Percentiles rank a stretch among this genome's conserved stretches.
phyloP scores from a whole-genome alignment of 768 basidiomycete species.

The Suillus subluteus region DNA sequence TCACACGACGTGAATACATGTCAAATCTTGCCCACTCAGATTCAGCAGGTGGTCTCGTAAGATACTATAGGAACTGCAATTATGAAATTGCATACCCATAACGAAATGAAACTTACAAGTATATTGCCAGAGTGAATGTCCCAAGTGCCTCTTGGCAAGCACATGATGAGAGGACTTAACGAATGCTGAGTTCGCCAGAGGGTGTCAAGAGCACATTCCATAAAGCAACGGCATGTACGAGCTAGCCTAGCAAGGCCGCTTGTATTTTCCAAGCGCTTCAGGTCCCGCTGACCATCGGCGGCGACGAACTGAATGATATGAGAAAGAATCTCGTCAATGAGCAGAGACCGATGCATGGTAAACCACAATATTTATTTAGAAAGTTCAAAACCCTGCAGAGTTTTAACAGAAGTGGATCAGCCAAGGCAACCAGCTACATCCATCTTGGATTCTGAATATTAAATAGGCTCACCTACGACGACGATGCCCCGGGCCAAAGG shows the following conservation, averaged over 20 bases:
- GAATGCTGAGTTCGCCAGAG: constrained; percentile 36
- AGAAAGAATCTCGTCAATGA: constrained; percentile 30
- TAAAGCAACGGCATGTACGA: constrained; percentile 31
- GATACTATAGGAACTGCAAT: constrained; percentile 16
- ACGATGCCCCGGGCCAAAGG: neutral
- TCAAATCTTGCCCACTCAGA: constrained; percentile 27
- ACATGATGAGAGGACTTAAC: constrained; percentile 33
- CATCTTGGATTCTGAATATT: neutral
- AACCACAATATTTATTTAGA: neutral
- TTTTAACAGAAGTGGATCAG: neutral
- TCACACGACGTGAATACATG: constrained; percentile 30
- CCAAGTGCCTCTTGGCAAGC: constrained; percentile 31
- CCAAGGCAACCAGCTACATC: neutral
- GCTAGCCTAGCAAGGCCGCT: constrained; percentile 31
- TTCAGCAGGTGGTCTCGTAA: constrained; percentile 23
- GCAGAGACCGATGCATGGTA: constrained; percentile 34
- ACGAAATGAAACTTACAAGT: constrained; percentile 24
- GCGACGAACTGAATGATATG: constrained; percentile 29
- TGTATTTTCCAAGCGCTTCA: constrained; percentile 23
- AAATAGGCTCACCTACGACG: constrained; percentile 1
- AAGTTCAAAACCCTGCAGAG: neutral
- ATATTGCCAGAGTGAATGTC: constrained; percentile 20
- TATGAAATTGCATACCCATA: constrained; percentile 3
- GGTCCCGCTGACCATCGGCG: constrained; percentile 22
- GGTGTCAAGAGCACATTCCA: constrained; percentile 33